These are phyloP conservation scores for Casuarina cunninghamiana DNA, from an alignment of 306 rosid genomes.

Conservation along the genomic window DNA sequence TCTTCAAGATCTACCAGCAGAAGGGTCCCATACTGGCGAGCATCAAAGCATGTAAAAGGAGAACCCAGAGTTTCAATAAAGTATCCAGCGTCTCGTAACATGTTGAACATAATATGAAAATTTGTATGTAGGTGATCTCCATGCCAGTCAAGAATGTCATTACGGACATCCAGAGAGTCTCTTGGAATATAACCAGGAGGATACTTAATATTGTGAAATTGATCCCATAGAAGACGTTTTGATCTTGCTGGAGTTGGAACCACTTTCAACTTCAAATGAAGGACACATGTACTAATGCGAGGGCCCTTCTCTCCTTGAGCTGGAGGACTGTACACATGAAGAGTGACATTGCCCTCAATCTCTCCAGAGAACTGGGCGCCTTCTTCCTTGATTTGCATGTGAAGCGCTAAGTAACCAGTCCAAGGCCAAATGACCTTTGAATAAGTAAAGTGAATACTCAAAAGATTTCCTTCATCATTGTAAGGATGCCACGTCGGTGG, in stretches of 20 bases:
- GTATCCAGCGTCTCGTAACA: constrained; percentile 89
- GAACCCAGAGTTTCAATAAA: constrained; percentile 91
- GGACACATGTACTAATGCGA: constrained; percentile 71
- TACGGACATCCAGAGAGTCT: constrained; percentile 96
- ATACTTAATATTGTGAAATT: constrained; percentile 90
- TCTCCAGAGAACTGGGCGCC: constrained; percentile 86
- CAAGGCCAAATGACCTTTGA: constrained; percentile 94
- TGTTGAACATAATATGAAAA: constrained; percentile 95
- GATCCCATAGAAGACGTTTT: constrained; percentile 93
- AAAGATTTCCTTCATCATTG: constrained; percentile 87
- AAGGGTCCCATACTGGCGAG: constrained; percentile 89
- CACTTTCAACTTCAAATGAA: constrained; percentile 82
- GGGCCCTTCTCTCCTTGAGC: constrained; percentile 61
- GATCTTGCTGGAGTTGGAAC: constrained; percentile 86
- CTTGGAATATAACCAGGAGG: constrained; percentile 99
- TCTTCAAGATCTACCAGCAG: constrained; percentile 96
- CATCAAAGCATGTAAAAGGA: constrained; percentile 92
- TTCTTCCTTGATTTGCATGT: constrained; percentile 95
- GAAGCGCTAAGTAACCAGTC: constrained; percentile 94
- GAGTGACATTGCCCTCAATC: constrained; percentile 88
- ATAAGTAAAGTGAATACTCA: constrained; percentile 87
- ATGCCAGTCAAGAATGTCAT: constrained; percentile 99
- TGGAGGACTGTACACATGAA: constrained; percentile 80
- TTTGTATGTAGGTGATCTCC: constrained; percentile 97
- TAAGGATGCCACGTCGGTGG: constrained; percentile 91